Base-by-base conservation (phyloP, 345 rosid genomes). In the Aurinia saxatilis region DNA sequence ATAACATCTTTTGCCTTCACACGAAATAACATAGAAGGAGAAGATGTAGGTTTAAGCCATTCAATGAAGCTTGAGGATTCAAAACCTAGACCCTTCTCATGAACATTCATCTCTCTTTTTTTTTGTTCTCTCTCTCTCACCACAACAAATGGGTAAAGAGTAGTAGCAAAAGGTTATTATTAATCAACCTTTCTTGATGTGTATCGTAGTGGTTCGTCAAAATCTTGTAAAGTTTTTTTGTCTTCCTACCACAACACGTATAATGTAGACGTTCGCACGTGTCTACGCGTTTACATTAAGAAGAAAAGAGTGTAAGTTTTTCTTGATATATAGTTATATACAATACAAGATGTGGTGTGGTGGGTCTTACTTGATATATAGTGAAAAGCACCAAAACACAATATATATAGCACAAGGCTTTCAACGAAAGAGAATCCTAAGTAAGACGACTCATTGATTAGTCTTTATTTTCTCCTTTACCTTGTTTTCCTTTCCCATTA, bases 321-420 rank as follows among this genome's bases (percentile, higher is more conserved):
- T 40, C 39, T 46, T 55, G 25, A 45, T 10, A 69, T 0, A 0
- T 45, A 5, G 25, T n/a, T n/a, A n/a, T n/a, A n/a, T n/a, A n/a
- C n/a, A n/a, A n/a, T n/a, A n/a, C n/a, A n/a, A n/a, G n/a, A n/a
- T n/a, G n/a, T n/a, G n/a, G n/a, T 61, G 68, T 65, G 71, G 75
- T 71, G 75, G 71, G 71, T 57, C 55, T 71, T 71, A 62, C 74
- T 62, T 65, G 10, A 17, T 7, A 17, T 7, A 56, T 42, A 63
- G 70, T 63, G 75, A 57, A n/a, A 71, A 71, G 30, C 30, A 63
- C 66, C 52, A 71, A 38, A 49, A 71, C 75, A 71, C 50, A 51
- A n/a, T n/a, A n/a, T n/a, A n/a, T n/a, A n/a, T n/a, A 71, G 40
- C 75, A 13, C 70, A 63, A 71, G 71, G 75, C 56, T 71, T 71